These are phyloP conservation scores for Linnemannia hyalina DNA, from an alignment of 192 early-diverging fungal genomes.

Conservation along the genomic window DNA sequence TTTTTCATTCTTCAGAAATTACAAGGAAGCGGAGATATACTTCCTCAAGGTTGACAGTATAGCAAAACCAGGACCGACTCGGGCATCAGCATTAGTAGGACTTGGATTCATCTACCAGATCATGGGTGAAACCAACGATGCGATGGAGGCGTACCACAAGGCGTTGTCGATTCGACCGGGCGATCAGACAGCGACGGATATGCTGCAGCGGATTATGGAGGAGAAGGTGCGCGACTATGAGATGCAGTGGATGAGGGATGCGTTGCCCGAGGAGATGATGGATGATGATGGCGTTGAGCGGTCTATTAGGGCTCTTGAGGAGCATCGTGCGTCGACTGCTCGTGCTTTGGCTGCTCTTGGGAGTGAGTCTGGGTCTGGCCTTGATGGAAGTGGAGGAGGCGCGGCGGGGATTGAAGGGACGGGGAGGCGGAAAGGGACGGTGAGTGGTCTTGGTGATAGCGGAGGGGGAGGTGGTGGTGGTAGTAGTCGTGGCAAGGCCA, in stretches of 20 bases:
- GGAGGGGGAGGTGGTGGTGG: background rate
- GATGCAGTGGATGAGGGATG: slow-evolving; percentile 42
- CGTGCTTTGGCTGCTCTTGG: background rate
- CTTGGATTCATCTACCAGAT: slow-evolving; percentile 73
- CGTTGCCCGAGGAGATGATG: slow-evolving; percentile 16
- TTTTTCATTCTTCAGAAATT: slow-evolving; percentile 12
- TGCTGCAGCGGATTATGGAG: slow-evolving; percentile 57
- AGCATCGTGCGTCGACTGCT: background rate
- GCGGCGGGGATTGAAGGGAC: background rate
- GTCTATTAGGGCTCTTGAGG: background rate
- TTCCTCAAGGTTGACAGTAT: slow-evolving; percentile 35
- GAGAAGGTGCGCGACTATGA: slow-evolving; percentile 32
- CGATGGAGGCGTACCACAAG: slow-evolving; percentile 70
- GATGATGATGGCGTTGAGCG: slow-evolving; percentile 25
- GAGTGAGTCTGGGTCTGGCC: background rate
- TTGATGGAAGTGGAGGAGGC: background rate
- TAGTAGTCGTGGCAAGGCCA: background rate
- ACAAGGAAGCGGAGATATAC: slow-evolving; percentile 33
- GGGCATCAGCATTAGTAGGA: slow-evolving; percentile 60
- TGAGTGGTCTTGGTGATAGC: too few relatives aligned
- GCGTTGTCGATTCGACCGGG: slow-evolving; percentile 52
- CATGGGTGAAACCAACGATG: slow-evolving; percentile 61
- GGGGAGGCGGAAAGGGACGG: background rate
- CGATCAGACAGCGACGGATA: slow-evolving; percentile 56
- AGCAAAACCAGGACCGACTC: slow-evolving; percentile 23